These are phyloP conservation scores for Zostera marina DNA, from an alignment of 116 monocot genomes.

Conservation along the genomic window DNA sequence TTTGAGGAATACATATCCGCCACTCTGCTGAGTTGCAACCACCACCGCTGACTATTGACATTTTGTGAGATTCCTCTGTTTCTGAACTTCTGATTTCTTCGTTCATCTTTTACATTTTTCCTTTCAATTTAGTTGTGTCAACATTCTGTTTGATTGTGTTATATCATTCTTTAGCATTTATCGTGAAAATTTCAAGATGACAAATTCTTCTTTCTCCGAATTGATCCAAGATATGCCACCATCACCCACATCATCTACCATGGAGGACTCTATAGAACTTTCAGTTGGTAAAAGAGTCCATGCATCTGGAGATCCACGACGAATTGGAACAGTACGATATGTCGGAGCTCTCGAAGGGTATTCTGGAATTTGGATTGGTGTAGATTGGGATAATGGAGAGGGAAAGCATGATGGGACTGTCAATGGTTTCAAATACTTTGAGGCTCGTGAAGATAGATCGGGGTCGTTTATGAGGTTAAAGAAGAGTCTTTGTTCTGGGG, in stretches of 20 bases:
- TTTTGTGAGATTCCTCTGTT: no score
- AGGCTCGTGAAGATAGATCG: slow-evolving; percentile 23
- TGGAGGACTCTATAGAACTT: slow-evolving; percentile 12
- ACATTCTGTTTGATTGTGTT: no score
- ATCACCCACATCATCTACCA: not conserved
- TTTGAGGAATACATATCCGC: no score
- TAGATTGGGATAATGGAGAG: slow-evolving; percentile 75
- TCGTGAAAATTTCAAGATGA: no score
- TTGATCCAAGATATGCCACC: no score
- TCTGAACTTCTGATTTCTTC: no score
- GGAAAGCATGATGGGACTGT: slow-evolving; percentile 69
- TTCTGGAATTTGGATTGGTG: slow-evolving; percentile 58
- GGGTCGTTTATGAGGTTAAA: slow-evolving; percentile 46
- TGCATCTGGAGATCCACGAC: slow-evolving; percentile 32
- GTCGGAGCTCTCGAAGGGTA: slow-evolving; percentile 48
- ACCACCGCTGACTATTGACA: no score
- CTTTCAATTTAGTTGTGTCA: no score
- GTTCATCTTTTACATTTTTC: no score
- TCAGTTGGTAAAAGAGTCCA: slow-evolving; percentile 53
- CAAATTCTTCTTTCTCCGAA: no score
- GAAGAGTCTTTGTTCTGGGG: slow-evolving; percentile 46
- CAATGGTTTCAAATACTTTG: slow-evolving; percentile 48
- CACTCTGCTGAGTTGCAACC: no score
- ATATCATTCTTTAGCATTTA: no score
- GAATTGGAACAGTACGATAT: slow-evolving; percentile 65